phyloP scores from a whole-genome alignment of 2,329 filamentous ascomycete species.

The Piedraia hortae region DNA sequence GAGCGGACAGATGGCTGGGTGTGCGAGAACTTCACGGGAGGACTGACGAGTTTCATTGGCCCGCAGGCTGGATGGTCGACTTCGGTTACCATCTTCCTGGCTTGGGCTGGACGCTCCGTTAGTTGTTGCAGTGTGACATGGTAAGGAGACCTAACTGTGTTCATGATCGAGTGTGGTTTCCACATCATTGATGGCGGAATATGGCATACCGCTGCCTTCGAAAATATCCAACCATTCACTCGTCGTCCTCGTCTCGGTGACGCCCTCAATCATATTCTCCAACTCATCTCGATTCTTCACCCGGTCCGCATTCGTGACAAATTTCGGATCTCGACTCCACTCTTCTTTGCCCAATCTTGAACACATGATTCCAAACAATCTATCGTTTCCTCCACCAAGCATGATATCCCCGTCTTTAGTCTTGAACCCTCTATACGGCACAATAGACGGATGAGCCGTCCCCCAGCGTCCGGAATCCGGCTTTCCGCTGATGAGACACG shows the following conservation, averaged over 20 bases:
- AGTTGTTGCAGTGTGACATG: slow-evolving; percentile 1
- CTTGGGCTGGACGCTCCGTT: slow-evolving; percentile 22
- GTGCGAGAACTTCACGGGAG: slow-evolving; percentile 79
- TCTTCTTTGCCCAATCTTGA: slow-evolving; percentile 28
- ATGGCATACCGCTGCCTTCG: slow-evolving; percentile 81
- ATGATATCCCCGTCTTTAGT: slow-evolving; percentile 35
- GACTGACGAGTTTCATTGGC: slow-evolving; percentile 69
- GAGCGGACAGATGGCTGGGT: slow-evolving; percentile 48
- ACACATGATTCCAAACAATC: slow-evolving; percentile 31
- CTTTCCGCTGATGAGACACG: slow-evolving; percentile 63
- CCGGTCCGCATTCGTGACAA: slow-evolving; percentile 29
- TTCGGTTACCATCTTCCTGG: slow-evolving; percentile 71
- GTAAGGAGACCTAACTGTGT: slow-evolving; percentile 32
- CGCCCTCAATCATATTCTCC: slow-evolving; percentile 49
- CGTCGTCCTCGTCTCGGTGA: slow-evolving; percentile 53
- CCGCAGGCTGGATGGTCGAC: slow-evolving; percentile 64
- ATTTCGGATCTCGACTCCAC: slow-evolving; percentile 28
- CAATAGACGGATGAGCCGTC: slow-evolving; percentile 93
- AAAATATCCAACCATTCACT: slow-evolving; percentile 65
- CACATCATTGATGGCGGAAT: slow-evolving; percentile 82
- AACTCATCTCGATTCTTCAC: slow-evolving; percentile 47
- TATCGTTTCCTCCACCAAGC: slow-evolving; percentile 35
- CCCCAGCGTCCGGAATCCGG: slow-evolving; percentile 81
- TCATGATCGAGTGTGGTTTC: slow-evolving; percentile 58
- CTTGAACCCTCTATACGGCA: slow-evolving; percentile 68